phyloP scores from a whole-genome alignment of 148 eudicot species.

The Gaultheria prostrata region DNA sequence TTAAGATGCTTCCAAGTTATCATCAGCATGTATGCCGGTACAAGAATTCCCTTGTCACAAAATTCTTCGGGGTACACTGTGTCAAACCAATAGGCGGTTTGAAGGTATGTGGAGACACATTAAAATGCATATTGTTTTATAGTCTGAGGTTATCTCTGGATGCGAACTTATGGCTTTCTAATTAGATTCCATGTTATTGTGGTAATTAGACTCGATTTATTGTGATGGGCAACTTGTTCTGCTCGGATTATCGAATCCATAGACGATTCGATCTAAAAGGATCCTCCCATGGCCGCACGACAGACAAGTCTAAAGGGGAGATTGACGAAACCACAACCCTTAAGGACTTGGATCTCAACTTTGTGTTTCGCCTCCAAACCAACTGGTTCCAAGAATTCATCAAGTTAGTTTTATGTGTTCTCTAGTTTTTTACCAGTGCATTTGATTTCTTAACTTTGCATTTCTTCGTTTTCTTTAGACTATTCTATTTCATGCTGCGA shows the following conservation, averaged over 20 bases:
- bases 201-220: conserved; percentile 73
- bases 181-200: background rate
- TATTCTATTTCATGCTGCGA: background rate
- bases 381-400: conserved; percentile 86
- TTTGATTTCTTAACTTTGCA: background rate
- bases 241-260: conserved; percentile 87
- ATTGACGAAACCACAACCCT: conserved; percentile 97
- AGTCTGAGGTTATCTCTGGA: background rate
- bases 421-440: no score
- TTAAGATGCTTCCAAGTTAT: conserved; percentile 97
- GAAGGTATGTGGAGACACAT: conserved; percentile 45
- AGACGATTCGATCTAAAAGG: conserved; percentile 94
- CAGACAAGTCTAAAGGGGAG: conserved; percentile 73
- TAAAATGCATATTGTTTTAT: background rate
- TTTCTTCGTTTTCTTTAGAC: background rate
- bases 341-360: conserved; percentile 94
- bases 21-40: conserved; percentile 74
- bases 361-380: conserved; percentile 75
- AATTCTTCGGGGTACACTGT: conserved; percentile 85
- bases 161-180: background rate
- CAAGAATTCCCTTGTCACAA: conserved; percentile 80
- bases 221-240: conserved; percentile 95
- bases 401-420: conserved; percentile 57
- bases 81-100: conserved; percentile 84
- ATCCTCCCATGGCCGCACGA: conserved; percentile 85